Base-by-base conservation (phyloP, 345 rosid genomes). In the Eucalyptus dawsonii region DNA sequence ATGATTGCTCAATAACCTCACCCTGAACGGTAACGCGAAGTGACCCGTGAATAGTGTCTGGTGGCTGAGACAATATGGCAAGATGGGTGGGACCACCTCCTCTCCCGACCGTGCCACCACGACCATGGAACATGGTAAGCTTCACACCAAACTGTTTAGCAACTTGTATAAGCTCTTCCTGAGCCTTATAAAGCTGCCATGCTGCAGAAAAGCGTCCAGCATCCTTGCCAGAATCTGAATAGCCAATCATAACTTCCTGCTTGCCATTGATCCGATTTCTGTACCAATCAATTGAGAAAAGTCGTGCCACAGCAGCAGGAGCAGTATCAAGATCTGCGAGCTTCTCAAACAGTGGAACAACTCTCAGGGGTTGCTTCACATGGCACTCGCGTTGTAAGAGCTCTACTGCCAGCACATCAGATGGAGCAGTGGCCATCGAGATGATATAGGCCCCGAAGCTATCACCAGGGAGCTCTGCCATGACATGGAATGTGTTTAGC, bases 51-150 rank as follows among this genome's bases (percentile, higher is more conserved):
- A 98, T 94, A 22, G 99, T 98, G 49, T 98, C 99, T 11, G 99
- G 99, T n/a, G 99, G 99, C 94, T 98, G 99, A 92, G 99, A 98
- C 94, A 97, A 91, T 88, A 97, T 98, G 91, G 99, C 99, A 89
- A 98, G 99, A 93, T 98, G 99, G 80, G 99, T 97, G 40, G 99
- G 99, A 85, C 99, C 99, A 88, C 99, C 99, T 88, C 99, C 99
- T 94, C 99, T 94, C 90, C 99, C 99, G 42, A 98, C 99, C 5
- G 99, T 98, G 65, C 99, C 99, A 89, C 99, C 99, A 87, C 99
- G 99, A 37, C 99, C 99, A 89, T 98, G 99, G 93, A 98, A 98
- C 99, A 98, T 97, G 12, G 99, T 98, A 34, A 98, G 95, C 93
- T 98, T 98, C 58, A 98, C 96, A 58, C 99, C 98, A 88, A 62